Evolutionary conservation across 768 basidiomycete genomes (phyloP), one percentile per base, ranked within the genome.

Genomic region (Trametes cubensis): DNA sequence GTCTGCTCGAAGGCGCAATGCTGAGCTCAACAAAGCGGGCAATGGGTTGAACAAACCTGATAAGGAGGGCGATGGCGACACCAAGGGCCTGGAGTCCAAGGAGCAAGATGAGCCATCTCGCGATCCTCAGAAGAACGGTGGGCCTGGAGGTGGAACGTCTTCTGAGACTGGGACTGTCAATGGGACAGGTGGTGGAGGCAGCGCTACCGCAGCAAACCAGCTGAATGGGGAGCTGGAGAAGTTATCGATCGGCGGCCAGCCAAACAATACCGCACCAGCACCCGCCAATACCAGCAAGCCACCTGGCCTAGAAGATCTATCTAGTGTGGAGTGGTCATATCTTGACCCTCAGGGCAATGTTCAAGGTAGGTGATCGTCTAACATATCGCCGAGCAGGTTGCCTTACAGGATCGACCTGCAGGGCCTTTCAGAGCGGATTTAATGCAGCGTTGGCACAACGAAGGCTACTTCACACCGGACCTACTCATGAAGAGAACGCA

Each of bases 391-490:
- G 25, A 7, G 57, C 51, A 41, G 30, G n/a, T 39, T 51, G 52
- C 30, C 55, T 65, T 42, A 60, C 40, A 20, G 14, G 26, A 17
- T 42, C 47, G 34, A 53, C 56, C 28, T 65, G 13, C 55, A 96
- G 94, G 95, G 60, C 94, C 95, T 6, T 98, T 96, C 81, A 83
- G 82, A 47, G 93, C 92, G 26, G 85, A 89, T 63, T 67, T 90
- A 57, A 96, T 98, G 95, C 94, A 96, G 77, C 92, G 92, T 70
- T 97, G 95, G 95, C 88, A 87, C 71, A 86, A 92, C 53, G 90
- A 90, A 68, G 90, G 92, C 17, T 98, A 95, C 75, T 98, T 98
- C 70, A 79, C 85, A 10, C 78, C 86, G 26, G 88, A 92, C 64
- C 81, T 98, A 25, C 85, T 91, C 38, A 88, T 95, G 85, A 92